phyloP scores from a whole-genome alignment of 2,329 filamentous ascomycete genomes.

The Colletotrichum filicis region DNA sequence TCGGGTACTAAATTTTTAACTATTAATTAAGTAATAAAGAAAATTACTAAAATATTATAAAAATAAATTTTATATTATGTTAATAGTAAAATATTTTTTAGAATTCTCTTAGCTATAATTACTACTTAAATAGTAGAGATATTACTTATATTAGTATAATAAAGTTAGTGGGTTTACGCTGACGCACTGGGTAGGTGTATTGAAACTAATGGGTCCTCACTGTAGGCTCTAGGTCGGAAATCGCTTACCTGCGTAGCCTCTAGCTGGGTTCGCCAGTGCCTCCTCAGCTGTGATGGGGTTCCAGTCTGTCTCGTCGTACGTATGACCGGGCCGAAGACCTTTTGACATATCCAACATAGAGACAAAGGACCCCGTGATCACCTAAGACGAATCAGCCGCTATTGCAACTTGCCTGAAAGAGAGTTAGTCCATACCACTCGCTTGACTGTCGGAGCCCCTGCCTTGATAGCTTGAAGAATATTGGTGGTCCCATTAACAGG shows the following conservation, averaged over 20 bases:
- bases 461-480: constrained; percentile 59
- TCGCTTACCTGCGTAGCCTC: not conserved
- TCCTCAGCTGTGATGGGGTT: not conserved
- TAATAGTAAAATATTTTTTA: too few species aligned
- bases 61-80: too few species aligned
- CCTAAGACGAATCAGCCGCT: not conserved
- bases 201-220: too few species aligned
- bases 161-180: too few species aligned
- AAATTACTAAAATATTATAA: too few species aligned
- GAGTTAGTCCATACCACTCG: constrained; percentile 68
- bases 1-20: too few species aligned
- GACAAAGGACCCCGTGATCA: not conserved
- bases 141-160: too few species aligned
- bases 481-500: constrained; percentile 63
- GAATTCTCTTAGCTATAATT: too few species aligned
- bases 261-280: not conserved
- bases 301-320: not conserved
- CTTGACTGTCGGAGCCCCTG: constrained; percentile 64
- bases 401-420: not conserved
- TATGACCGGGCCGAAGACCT: not conserved
- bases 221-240: not conserved
- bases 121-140: too few species aligned
- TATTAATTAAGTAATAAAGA: too few species aligned
- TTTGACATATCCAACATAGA: not conserved
- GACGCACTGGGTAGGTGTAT: too few species aligned